phyloP scores from a whole-genome alignment of 169 alveolate genomes.

The Toxoplasma gondii region DNA sequence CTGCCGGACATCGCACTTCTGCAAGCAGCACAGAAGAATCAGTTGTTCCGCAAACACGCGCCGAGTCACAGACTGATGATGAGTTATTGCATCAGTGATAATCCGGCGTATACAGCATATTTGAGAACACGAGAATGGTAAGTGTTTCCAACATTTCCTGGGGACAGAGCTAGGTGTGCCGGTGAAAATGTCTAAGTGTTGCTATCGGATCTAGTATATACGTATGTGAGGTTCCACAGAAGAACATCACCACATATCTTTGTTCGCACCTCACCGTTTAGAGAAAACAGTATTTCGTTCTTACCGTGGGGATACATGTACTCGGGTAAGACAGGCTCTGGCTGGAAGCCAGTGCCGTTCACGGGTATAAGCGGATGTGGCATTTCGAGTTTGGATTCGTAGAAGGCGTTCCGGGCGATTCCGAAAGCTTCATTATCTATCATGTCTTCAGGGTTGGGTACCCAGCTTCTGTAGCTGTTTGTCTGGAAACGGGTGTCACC shows the following conservation, averaged over 20 bases:
- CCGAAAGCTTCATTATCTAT: slow-evolving; percentile 5
- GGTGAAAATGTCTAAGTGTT: too few species aligned
- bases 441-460: neutral
- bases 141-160: too few species aligned
- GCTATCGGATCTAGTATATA: too few species aligned
- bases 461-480: neutral
- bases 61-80: too few species aligned
- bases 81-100: too few species aligned
- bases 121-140: too few species aligned
- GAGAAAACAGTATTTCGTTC: neutral
- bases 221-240: too few species aligned
- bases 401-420: slow-evolving; percentile 14
- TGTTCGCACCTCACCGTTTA: neutral
- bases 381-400: slow-evolving; percentile 32
- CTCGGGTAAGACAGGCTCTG: slow-evolving; percentile 28
- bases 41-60: too few species aligned
- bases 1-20: slow-evolving; percentile 57
- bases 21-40: neutral
- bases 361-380: slow-evolving; percentile 5
- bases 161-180: too few species aligned
- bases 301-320: slow-evolving; percentile 20
- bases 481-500: neutral
- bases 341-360: slow-evolving; percentile 29
- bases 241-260: too few species aligned
- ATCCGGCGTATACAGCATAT: too few species aligned